Conservation (phyloP, 768 basidiomycete genomes). For the Psilocybe subaeruginosa region DNA sequence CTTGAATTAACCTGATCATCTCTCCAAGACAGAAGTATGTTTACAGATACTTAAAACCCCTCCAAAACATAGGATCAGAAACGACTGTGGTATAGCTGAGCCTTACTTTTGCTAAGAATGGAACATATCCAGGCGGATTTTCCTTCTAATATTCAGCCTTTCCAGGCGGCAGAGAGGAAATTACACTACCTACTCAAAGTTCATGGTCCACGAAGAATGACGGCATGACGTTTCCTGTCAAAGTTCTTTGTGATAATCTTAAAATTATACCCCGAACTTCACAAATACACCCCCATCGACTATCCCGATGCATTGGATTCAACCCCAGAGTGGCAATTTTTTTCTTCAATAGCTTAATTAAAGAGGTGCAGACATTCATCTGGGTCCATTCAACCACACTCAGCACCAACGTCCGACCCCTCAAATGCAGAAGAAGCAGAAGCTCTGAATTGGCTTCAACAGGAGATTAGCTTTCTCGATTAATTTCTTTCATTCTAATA, state of each 20-base stretch:
- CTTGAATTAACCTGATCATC: too few relatives aligned
- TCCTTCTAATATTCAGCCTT: too few relatives aligned
- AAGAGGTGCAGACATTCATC: not conserved
- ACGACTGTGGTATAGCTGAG: too few relatives aligned
- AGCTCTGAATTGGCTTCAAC: not conserved
- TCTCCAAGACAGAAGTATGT: too few relatives aligned
- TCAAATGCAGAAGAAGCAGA: not conserved
- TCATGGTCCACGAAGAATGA: not conserved
- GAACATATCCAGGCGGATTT: too few relatives aligned
- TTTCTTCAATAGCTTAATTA: too few relatives aligned
- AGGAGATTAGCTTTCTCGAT: constrained; percentile 4
- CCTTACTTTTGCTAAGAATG: too few relatives aligned
- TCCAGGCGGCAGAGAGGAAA: not conserved
- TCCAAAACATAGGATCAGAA: too few relatives aligned
- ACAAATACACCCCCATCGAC: not conserved
- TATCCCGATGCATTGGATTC: not conserved
- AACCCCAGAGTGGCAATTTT: too few relatives aligned
- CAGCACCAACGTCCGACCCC: not conserved
- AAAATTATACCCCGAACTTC: not conserved
- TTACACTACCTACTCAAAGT: not conserved
- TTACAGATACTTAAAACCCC: too few relatives aligned
- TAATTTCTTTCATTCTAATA: constrained; percentile 1
- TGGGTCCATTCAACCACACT: not conserved
- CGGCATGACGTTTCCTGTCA: constrained; percentile 29
- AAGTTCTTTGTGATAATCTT: not conserved